phyloP scores from a whole-genome alignment of 192 early-diverging fungal genomes.

The Dissophora ornata region DNA sequence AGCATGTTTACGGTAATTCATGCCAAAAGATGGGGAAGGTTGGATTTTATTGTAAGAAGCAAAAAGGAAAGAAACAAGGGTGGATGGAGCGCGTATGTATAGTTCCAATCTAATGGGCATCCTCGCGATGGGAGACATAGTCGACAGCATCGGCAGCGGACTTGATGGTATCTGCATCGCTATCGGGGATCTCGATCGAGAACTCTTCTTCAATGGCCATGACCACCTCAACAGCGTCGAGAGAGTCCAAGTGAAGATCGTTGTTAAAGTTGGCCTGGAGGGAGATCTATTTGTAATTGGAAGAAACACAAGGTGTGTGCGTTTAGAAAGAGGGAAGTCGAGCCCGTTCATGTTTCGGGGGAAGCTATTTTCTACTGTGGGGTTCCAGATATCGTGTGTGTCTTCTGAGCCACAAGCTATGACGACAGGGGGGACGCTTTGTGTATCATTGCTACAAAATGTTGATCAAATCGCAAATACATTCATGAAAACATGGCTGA shows the following conservation, averaged over 20 bases:
- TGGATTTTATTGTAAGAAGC: too few species aligned
- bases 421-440: too few species aligned
- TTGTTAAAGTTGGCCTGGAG: slow-evolving; percentile 87
- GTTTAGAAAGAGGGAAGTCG: background rate
- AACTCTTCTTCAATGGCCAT: slow-evolving; percentile 99
- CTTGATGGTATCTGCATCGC: slow-evolving; percentile 96
- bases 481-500: too few species aligned
- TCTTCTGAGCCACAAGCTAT: too few species aligned
- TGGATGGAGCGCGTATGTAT: too few species aligned
- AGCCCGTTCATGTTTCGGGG: too few species aligned
- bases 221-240: slow-evolving; percentile 98
- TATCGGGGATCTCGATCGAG: slow-evolving; percentile 96
- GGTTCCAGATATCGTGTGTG: too few species aligned
- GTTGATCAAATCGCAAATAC: too few species aligned
- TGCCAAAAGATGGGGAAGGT: too few species aligned
- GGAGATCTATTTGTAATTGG: slow-evolving; percentile 69
- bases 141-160: slow-evolving; percentile 91
- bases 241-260: slow-evolving; percentile 94
- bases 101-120: slow-evolving; percentile 72
- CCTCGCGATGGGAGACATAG: slow-evolving; percentile 75
- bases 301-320: background rate
- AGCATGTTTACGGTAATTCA: too few species aligned
- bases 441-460: too few species aligned
- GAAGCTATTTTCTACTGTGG: too few species aligned
- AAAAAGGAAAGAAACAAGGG: background rate